A percentile compares a stretch with the other conserved stretches of the same genome.
phyloP scores from a whole-genome alignment of 2,329 filamentous ascomycete genomes.

The Hypoxylon sp. region DNA sequence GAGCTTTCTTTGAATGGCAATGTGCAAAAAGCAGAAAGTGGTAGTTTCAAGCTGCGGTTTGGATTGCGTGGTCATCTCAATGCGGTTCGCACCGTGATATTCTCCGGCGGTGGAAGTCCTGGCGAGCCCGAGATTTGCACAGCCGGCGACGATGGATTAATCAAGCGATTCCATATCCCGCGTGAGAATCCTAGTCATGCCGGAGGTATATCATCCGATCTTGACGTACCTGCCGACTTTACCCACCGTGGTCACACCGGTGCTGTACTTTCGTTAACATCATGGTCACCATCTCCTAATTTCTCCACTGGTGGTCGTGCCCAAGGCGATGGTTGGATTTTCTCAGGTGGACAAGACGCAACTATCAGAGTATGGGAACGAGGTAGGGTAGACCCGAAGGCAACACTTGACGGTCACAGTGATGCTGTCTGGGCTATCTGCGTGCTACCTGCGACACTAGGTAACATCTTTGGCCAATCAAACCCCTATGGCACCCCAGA shows the following conservation, averaged over 20 bases:
- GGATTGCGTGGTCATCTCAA: slow-evolving; percentile 92
- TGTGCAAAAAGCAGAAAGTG: slow-evolving; percentile 70
- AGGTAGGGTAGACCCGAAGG: slow-evolving; percentile 92
- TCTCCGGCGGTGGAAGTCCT: slow-evolving; percentile 94
- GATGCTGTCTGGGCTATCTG: slow-evolving; percentile 97
- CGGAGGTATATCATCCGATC: slow-evolving; percentile 70
- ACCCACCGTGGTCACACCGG: slow-evolving; percentile 95
- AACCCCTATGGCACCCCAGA: slow-evolving; percentile 82
- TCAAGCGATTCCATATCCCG: slow-evolving; percentile 97
- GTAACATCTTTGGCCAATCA: slow-evolving; percentile 79
- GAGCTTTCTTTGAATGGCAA: slow-evolving; percentile 62
- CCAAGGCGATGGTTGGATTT: slow-evolving; percentile 96
- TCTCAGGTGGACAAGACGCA: slow-evolving; percentile 93
- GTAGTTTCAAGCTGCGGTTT: slow-evolving; percentile 91
- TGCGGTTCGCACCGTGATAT: slow-evolving; percentile 92
- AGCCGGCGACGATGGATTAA: slow-evolving; percentile 90
- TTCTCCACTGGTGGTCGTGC: slow-evolving; percentile 90
- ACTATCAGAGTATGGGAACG: slow-evolving; percentile 96
- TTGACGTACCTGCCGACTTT: slow-evolving; percentile 93
- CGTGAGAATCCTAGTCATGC: slow-evolving; percentile 70
- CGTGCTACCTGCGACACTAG: slow-evolving; percentile 84
- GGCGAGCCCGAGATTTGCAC: slow-evolving; percentile 98
- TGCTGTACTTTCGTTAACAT: slow-evolving; percentile 84
- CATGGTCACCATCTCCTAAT: slow-evolving; percentile 86
- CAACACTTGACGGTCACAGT: slow-evolving; percentile 90